Percentiles rank a stretch among this genome's conserved stretches.
phyloP scores from a whole-genome alignment of 2,329 filamentous ascomycete genomes.

The Talaromyces sp. region DNA sequence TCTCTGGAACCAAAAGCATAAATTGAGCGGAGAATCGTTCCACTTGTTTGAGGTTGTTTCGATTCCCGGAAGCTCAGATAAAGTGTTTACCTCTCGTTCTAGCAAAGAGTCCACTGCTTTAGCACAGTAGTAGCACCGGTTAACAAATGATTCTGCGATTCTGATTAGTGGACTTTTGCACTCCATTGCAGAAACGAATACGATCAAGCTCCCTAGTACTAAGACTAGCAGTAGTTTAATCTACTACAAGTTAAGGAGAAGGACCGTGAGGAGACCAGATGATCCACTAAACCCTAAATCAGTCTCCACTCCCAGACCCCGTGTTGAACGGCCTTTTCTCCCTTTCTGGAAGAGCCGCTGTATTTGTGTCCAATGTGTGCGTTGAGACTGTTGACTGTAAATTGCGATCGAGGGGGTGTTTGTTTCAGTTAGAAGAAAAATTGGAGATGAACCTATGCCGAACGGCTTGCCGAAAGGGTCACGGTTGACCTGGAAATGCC shows the following conservation, averaged over 20 bases:
- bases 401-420: not conserved
- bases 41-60: constrained; percentile 6
- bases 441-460: not conserved
- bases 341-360: not conserved
- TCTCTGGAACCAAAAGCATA: not conserved
- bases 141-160: not conserved
- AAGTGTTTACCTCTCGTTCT: not conserved
- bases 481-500: not conserved
- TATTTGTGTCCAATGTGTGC: not conserved
- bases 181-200: not conserved
- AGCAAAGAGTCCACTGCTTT: not conserved
- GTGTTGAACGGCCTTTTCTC: not conserved
- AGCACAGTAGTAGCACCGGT: not conserved
- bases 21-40: not conserved
- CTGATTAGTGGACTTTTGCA: not conserved
- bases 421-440: not conserved
- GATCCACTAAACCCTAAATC: not conserved
- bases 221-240: not conserved
- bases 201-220: not conserved
- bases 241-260: not conserved
- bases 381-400: not conserved
- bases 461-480: not conserved
- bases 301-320: not conserved
- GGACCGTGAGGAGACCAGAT: not conserved
- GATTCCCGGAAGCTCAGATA: not conserved